Base-by-base conservation (phyloP, 345 rosid genomes). In the Eucalyptus grandis region DNA sequence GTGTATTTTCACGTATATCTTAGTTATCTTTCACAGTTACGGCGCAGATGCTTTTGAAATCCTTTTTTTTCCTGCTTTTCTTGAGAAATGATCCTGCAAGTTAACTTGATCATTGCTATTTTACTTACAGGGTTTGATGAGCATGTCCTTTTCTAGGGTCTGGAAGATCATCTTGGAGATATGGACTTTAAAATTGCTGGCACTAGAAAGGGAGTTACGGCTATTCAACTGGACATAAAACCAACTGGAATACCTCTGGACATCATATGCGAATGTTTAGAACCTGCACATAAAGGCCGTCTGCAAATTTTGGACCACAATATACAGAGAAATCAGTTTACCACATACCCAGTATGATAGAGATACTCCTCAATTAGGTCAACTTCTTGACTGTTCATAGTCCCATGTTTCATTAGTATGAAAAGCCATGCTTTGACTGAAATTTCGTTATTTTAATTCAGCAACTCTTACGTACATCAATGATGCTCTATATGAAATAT, bases 161-260 rank as follows among this genome's bases (percentile, higher is more conserved):
- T 98, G 86, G 99, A 98, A 95, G 99, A 98, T 93, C 99, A 98
- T 93, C 90, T 97, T n/a, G 99, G 99, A 88, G 98, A 98, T 90
- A 98, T 98, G 99, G 99, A 98, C 91, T 98, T 98, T 93, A 98
- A 98, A 93, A 95, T 98, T 90, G 97, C 99, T 40, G 99, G 99
- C 86, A 98, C 99, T 27, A 92, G 95, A 89, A 95, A 93, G 83
- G 98, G 99, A 90, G 92, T 97, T 83, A 96, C 97, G 0, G 98
- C 99, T 53, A 97, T 97, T 92, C 99, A 98, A 88, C 91, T 98
- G 93, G 99, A 98, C 93, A 98, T 98, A 92, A 98, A 98, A 90
- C 99, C 99, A 86, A 98, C 99, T 89, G 99, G 99, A 90, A 97
- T 98, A 89, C 98, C 99, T 22, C 90, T 98, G 91, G 98, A 96